These are phyloP conservation scores for Asterophora lycoperdoides DNA, from an alignment of 768 basidiomycete species.

Conservation along the genomic window DNA sequence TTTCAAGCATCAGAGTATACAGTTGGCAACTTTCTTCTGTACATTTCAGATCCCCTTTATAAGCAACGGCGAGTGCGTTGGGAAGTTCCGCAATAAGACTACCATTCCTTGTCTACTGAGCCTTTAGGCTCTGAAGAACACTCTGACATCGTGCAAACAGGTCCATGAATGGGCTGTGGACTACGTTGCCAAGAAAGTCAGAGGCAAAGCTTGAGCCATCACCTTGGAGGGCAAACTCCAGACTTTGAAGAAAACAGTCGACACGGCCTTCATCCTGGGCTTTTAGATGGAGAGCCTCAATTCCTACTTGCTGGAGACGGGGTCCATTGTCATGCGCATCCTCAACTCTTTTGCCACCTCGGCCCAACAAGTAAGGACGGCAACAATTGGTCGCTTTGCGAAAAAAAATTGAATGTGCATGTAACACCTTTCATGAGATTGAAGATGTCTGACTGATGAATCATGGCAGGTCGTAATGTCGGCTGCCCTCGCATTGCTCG, in stretches of 20 bases:
- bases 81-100: conserved; percentile 13
- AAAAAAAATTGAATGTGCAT: conserved; percentile 16
- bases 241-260: conserved; percentile 8
- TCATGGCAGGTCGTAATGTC: conserved; percentile 20
- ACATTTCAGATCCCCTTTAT: conserved; percentile 23
- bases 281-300: conserved; percentile 10
- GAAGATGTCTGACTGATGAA: background rate
- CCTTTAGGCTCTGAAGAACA: conserved; percentile 23
- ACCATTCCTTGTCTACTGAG: conserved; percentile 19
- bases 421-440: background rate
- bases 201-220: conserved; percentile 17
- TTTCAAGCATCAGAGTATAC: conserved; percentile 6
- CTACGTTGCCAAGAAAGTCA: conserved; percentile 14
- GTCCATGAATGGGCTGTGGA: conserved; percentile 23
- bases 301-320: background rate
- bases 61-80: conserved; percentile 15
- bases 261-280: conserved; percentile 7
- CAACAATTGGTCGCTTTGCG: conserved; percentile 1
- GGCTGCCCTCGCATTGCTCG: conserved; percentile 17
- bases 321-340: conserved; percentile 12
- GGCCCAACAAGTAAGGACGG: background rate
- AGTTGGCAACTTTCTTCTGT: conserved; percentile 20
- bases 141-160: conserved; percentile 4
- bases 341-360: conserved; percentile 20
- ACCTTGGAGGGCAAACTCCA: conserved; percentile 18